Evolutionary conservation across 495 filamentous ascomycete genomes (phyloP).

Genomic region (Glarea lozoyensis): DNA sequence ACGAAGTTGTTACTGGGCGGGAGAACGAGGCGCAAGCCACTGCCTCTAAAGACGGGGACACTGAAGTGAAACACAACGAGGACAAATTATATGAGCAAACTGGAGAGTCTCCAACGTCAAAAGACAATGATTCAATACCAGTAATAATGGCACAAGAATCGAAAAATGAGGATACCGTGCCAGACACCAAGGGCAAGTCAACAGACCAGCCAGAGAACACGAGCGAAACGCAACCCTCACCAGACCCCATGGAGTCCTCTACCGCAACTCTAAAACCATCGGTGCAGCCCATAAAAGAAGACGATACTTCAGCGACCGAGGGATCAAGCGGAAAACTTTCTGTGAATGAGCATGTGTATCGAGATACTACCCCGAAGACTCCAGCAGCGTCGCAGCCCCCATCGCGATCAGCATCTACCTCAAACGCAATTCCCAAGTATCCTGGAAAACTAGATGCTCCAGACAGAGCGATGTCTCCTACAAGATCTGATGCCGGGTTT

Average conservation of each 20-base stretch:
- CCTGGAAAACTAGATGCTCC: constrained; percentile 25
- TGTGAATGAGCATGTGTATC: constrained; percentile 37
- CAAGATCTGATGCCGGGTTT: constrained; percentile 45
- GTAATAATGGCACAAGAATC: too few relatives aligned
- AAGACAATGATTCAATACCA: too few relatives aligned
- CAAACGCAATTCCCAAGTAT: constrained; percentile 24
- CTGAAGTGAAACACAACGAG: background rate
- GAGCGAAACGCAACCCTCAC: background rate
- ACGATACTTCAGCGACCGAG: too few relatives aligned
- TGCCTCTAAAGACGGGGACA: background rate
- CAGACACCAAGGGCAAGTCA: background rate
- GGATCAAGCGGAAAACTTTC: background rate
- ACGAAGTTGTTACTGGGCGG: background rate
- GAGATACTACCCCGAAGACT: constrained; percentile 56
- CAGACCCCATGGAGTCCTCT: constrained; percentile 42
- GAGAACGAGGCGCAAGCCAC: background rate
- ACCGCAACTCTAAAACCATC: constrained; percentile 35
- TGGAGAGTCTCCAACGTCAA: background rate
- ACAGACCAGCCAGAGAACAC: background rate
- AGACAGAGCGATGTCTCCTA: constrained; percentile 49
- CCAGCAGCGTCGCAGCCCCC: constrained; percentile 33
- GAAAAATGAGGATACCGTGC: too few relatives aligned
- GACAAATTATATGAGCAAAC: background rate
- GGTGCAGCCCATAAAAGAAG: too few relatives aligned
- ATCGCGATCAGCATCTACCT: constrained; percentile 40